Percentiles rank a stretch among this genome's conserved stretches.
Conservation (phyloP, 257 asterid genomes). For the Nicotiana noctiflora region DNA sequence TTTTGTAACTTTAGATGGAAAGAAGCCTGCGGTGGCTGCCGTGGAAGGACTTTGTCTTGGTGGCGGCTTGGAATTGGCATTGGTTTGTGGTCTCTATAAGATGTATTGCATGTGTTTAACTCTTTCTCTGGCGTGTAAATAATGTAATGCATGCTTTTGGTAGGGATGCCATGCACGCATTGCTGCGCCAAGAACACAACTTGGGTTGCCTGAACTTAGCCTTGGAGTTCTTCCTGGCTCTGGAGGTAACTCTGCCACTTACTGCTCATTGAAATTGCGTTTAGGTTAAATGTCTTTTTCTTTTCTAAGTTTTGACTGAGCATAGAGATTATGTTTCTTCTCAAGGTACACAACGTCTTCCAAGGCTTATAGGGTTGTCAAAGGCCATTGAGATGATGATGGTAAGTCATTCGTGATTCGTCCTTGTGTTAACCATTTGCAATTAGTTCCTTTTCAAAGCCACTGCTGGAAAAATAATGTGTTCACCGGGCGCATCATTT, state of each 20-base stretch:
- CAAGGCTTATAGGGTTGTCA: slow-evolving; percentile 85
- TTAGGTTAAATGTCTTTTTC: not conserved
- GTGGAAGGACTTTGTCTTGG: slow-evolving; percentile 95
- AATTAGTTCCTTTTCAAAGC: not conserved
- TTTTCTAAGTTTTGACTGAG: not conserved
- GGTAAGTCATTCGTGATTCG: slow-evolving; percentile 40
- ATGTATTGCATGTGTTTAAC: not conserved
- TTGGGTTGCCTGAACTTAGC: slow-evolving; percentile 94
- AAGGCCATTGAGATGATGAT: slow-evolving; percentile 82
- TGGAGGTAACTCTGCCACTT: slow-evolving; percentile 56
- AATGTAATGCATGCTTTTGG: slow-evolving; percentile 12
- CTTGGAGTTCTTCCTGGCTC: slow-evolving; percentile 94
- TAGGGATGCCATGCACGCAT: slow-evolving; percentile 96
- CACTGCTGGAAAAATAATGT: not conserved
- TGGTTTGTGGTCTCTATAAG: slow-evolving; percentile 48
- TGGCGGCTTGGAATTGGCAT: slow-evolving; percentile 88
- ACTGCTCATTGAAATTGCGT: not conserved
- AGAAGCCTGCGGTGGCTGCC: slow-evolving; percentile 93
- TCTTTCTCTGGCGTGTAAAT: not conserved
- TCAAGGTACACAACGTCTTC: slow-evolving; percentile 94
- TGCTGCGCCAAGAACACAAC: slow-evolving; percentile 71
- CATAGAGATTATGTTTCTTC: slow-evolving; percentile 9
- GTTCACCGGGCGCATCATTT: not conserved
- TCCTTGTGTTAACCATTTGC: not conserved
- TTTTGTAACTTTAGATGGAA: slow-evolving; percentile 50